Evolutionary conservation across 768 basidiomycete species (phyloP), one percentile per base, ranked within the genome.

Genomic region (Hortiboletus campestris): DNA sequence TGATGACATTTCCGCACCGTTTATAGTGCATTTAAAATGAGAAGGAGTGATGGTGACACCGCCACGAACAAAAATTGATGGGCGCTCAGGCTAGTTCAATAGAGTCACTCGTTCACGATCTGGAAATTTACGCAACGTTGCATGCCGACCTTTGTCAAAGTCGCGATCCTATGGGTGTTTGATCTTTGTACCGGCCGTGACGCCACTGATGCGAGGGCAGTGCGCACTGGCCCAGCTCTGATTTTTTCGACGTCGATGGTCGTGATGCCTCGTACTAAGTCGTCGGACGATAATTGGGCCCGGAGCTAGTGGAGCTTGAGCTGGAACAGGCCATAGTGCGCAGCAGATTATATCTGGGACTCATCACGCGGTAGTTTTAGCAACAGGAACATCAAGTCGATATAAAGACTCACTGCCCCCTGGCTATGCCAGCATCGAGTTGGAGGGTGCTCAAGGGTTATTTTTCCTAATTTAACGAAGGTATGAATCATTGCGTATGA

Each of bases 141-240:
- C 14, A 22, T 12, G 29, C 41, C 14, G 19, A 71, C 69, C 67
- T 55, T 60, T 51, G 44, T 67, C 65, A 41, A 46, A 71, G 46
- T 58, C 62, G 9, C 53, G 69, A 38, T 61, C 62, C 25, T 64
- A 17, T 9, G 55, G 53, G 38, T 69, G 62, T 20, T 42, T 58
- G 39, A 67, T 29, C 32, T 31, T 65, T 6, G 31, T 46, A 8
- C 67, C 67, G 1, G 44, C 16, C 45, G 49, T 49, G 34, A 67
- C 0, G 19, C 28, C 31, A 29, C 50, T 50, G 28, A 71, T 64
- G 42, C 0, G 58, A 59, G n/a, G 58, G 61, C 36, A 68, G 34
- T 3, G 36, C 44, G 25, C 17, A 46, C 9, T 63, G 25, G 22
- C 34, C 28, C 25, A n/a, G 19, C 16, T 29, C 38, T 56, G 39